phyloP scores from a whole-genome alignment of 306 rosid species.

The Pterocarpus macrocarpus region DNA sequence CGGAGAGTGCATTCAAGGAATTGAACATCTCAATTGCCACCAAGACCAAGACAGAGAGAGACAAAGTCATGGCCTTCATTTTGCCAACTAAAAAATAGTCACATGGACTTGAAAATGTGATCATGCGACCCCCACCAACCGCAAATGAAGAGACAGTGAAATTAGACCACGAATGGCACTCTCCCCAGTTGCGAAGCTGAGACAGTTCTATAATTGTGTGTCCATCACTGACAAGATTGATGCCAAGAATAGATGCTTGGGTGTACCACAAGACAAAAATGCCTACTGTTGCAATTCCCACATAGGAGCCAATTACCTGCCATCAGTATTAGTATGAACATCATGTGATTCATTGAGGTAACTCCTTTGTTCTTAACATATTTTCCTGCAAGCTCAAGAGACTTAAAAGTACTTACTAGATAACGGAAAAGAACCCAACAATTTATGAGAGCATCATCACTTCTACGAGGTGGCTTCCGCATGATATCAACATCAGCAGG shows the following conservation, averaged over 20 bases:
- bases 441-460: slow-evolving; percentile 72
- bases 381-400: too few relatives aligned
- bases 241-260: slow-evolving; percentile 77
- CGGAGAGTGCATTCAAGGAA: slow-evolving; percentile 83
- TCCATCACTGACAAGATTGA: slow-evolving; percentile 73
- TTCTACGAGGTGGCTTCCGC: slow-evolving; percentile 79
- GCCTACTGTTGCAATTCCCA: slow-evolving; percentile 88
- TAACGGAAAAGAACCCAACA: slow-evolving; percentile 85
- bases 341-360: too few relatives aligned
- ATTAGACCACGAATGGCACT: slow-evolving; percentile 75
- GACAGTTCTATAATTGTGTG: slow-evolving; percentile 74
- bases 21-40: slow-evolving; percentile 92
- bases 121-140: slow-evolving; percentile 62
- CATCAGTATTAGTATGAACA: slow-evolving; percentile 41
- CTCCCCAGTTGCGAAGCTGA: slow-evolving; percentile 84
- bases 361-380: too few relatives aligned
- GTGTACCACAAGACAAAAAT: slow-evolving; percentile 88
- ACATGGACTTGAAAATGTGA: slow-evolving; percentile 75
- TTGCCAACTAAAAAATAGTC: slow-evolving; percentile 82
- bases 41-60: slow-evolving; percentile 82
- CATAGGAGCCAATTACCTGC: slow-evolving; percentile 87
- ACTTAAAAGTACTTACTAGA: slow-evolving; percentile 55
- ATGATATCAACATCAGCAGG: slow-evolving; percentile 83
- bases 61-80: slow-evolving; percentile 86
- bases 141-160: slow-evolving; percentile 66